Evolutionary conservation across 1,139 yeast genomes (phyloP).

Genomic region (Debaryomyces coudertii): DNA sequence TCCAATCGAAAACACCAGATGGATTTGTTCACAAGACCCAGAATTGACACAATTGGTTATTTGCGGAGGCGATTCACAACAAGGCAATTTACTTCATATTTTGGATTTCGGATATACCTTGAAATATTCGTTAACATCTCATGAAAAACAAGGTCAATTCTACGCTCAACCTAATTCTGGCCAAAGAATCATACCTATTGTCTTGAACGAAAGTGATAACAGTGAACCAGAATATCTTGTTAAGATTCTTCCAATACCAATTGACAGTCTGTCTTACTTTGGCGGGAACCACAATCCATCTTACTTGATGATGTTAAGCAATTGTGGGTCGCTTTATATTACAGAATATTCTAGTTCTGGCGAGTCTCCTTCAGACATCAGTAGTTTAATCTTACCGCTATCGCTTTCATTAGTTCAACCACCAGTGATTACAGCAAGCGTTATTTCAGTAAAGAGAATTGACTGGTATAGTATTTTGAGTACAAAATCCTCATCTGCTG

Average conservation of each 20-base stretch:
- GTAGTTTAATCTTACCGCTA: conserved; percentile 72
- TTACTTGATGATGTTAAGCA: conserved; percentile 58
- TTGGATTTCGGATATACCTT: conserved; percentile 84
- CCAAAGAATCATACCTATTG: conserved; percentile 35
- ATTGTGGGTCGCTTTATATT: conserved; percentile 52
- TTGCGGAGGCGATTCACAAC: conserved; percentile 64
- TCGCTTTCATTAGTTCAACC: conserved; percentile 80
- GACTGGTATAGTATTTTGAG: conserved; percentile 79
- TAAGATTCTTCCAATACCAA: conserved; percentile 36
- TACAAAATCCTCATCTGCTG: conserved; percentile 36
- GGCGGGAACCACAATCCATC: conserved; percentile 71
- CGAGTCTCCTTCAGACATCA: conserved; percentile 15
- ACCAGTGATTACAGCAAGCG: conserved; percentile 58
- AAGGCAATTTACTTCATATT: conserved; percentile 59
- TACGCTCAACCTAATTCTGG: conserved; percentile 65
- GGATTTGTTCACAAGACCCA: conserved; percentile 83
- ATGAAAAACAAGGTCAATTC: conserved; percentile 77
- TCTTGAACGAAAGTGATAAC: conserved; percentile 23
- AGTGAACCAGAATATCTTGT: conserved; percentile 28
- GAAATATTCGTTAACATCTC: conserved; percentile 76
- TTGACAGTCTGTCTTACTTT: conserved; percentile 59
- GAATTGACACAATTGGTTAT: conserved; percentile 76
- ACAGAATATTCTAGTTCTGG: conserved; percentile 25
- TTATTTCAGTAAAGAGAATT: conserved; percentile 59
- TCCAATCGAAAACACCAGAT: conserved; percentile 50